A percentile compares a stretch with the other conserved stretches of the same genome.
These are phyloP conservation scores for Abrus precatorius DNA, from an alignment of 306 rosid genomes.

Conservation along the genomic window DNA sequence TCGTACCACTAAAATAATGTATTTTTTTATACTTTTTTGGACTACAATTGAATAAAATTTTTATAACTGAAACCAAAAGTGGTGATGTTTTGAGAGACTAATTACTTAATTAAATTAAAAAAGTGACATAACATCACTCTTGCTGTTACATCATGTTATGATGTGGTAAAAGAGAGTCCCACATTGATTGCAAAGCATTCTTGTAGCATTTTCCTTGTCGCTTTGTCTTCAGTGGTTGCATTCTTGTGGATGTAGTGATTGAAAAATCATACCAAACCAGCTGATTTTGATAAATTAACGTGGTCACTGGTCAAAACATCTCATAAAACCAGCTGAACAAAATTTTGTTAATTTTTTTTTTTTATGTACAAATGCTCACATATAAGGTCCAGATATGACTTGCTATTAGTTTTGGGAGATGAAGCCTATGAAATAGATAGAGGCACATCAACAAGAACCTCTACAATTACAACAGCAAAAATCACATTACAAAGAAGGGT, in stretches of 20 bases:
- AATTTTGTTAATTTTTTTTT: background rate
- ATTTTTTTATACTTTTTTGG: too few relatives aligned
- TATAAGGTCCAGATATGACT: background rate
- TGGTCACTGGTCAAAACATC: background rate
- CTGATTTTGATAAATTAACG: background rate
- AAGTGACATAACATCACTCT: background rate
- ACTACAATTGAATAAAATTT: too few relatives aligned
- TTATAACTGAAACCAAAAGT: too few relatives aligned
- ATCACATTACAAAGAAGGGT: conserved; percentile 17
- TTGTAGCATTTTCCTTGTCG: background rate
- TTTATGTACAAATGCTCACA: background rate
- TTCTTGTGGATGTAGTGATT: background rate
- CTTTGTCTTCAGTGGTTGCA: background rate
- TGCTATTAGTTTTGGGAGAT: background rate
- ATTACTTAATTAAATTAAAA: background rate
- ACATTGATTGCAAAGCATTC: background rate
- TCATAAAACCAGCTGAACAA: background rate
- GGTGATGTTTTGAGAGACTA: too few relatives aligned
- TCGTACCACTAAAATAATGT: too few relatives aligned
- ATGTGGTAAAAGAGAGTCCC: background rate
- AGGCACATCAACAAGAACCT: conserved; percentile 23
- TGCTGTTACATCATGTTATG: background rate
- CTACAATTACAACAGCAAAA: conserved; percentile 21
- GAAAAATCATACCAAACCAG: background rate
- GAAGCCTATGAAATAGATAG: background rate